Evolutionary conservation across 1,139 yeast genomes (phyloP).

Genomic region (Yamadazyma sp.): DNA sequence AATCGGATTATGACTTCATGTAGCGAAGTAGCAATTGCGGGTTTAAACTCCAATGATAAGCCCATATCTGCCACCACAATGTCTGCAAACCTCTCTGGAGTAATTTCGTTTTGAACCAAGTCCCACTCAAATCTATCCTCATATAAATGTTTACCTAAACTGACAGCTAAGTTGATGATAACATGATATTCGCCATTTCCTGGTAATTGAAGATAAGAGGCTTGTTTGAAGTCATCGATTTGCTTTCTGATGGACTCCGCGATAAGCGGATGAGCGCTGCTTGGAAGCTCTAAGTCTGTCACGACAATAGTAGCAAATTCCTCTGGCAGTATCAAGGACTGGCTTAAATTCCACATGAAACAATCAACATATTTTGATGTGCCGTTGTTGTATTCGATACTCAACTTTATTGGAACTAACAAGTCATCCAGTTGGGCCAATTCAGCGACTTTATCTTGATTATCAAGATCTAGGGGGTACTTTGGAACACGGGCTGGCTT

Average conservation of each 20-base stretch:
- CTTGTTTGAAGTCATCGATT: constrained; percentile 63
- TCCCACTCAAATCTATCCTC: constrained; percentile 98
- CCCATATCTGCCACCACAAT: constrained; percentile 85
- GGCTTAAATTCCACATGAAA: constrained; percentile 89
- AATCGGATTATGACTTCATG: constrained; percentile 77
- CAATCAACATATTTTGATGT: constrained; percentile 67
- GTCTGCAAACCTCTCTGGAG: constrained; percentile 85
- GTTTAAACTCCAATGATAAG: constrained; percentile 77
- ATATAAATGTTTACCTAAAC: constrained; percentile 76
- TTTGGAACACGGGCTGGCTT: constrained; percentile 37
- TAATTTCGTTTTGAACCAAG: constrained; percentile 56
- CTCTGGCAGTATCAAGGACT: constrained; percentile 75
- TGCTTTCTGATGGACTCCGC: constrained; percentile 75
- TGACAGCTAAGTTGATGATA: constrained; percentile 77
- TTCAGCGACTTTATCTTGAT: constrained; percentile 26
- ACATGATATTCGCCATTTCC: constrained; percentile 72
- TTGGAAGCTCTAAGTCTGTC: constrained; percentile 79
- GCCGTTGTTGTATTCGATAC: constrained; percentile 67
- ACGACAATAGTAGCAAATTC: constrained; percentile 79
- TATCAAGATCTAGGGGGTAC: constrained; percentile 25
- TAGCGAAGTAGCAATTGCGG: constrained; percentile 85
- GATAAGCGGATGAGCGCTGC: constrained; percentile 60
- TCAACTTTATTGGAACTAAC: constrained; percentile 77
- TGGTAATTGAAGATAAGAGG: constrained; percentile 61
- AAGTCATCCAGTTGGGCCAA: constrained; percentile 36